These are phyloP conservation scores for Acorus gramineus DNA, from an alignment of 106 monocot genomes.

Conservation along the genomic window DNA sequence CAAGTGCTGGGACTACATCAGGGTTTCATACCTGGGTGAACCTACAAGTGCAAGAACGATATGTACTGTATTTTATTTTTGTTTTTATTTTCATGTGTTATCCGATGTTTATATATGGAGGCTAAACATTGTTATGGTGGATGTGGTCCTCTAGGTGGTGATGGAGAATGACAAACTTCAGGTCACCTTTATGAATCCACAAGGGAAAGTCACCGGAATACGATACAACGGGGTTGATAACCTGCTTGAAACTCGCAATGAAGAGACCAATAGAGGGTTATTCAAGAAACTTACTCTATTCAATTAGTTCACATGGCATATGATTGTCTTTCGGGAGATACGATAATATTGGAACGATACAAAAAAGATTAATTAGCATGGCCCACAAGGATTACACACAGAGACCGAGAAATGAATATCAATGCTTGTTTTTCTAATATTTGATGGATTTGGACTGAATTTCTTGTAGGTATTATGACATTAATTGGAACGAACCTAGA, in stretches of 20 bases:
- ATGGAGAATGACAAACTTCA: slow-evolving; percentile 17
- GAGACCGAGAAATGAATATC: not conserved
- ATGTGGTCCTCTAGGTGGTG: slow-evolving; percentile 5
- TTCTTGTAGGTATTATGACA: slow-evolving; percentile 12
- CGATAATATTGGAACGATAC: too few relatives aligned
- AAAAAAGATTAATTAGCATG: too few relatives aligned
- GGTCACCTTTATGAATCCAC: slow-evolving; percentile 11
- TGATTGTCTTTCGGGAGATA: too few relatives aligned
- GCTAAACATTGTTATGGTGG: too few relatives aligned
- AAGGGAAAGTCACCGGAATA: slow-evolving; percentile 12
- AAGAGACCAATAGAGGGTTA: slow-evolving; percentile 17
- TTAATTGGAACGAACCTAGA: slow-evolving; percentile 13
- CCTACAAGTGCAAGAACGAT: too few relatives aligned
- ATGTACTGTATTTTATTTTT: too few relatives aligned
- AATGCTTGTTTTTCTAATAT: not conserved
- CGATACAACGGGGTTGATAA: slow-evolving; percentile 18
- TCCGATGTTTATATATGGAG: too few relatives aligned
- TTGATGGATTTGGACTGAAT: not conserved
- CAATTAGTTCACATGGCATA: too few relatives aligned
- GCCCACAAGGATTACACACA: not conserved
- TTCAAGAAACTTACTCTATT: too few relatives aligned
- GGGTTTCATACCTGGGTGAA: too few relatives aligned
- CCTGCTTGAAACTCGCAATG: slow-evolving; percentile 14
- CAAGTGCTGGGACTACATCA: too few relatives aligned
- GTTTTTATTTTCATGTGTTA: too few relatives aligned